phyloP scores from a whole-genome alignment of 306 rosid genomes.

The Adenanthera pavonina region DNA sequence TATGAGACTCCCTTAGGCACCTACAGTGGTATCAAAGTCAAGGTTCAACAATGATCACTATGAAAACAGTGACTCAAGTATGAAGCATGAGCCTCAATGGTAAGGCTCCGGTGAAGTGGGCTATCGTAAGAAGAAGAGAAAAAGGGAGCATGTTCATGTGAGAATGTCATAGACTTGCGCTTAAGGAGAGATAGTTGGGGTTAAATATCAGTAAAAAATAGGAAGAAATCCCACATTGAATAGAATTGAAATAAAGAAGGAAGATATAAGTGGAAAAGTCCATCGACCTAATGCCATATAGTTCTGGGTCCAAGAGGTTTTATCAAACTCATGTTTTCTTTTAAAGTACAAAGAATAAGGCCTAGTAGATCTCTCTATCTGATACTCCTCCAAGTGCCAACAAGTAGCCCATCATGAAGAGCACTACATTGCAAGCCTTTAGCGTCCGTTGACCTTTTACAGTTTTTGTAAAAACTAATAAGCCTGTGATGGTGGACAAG shows the following conservation, averaged over 20 bases:
- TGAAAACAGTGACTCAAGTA: background rate
- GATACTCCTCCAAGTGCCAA: background rate
- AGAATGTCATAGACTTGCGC: background rate
- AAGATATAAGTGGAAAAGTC: background rate
- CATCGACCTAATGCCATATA: background rate
- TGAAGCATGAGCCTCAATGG: background rate
- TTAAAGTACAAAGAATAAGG: background rate
- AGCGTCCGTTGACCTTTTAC: background rate
- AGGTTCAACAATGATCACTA: background rate
- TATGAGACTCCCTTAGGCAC: background rate
- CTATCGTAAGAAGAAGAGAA: background rate
- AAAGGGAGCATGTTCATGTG: background rate
- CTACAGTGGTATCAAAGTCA: background rate
- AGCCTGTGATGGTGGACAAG: too few species aligned
- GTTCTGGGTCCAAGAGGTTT: background rate
- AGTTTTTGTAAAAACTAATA: background rate
- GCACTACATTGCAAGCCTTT: conserved; percentile 2
- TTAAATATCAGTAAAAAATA: background rate
- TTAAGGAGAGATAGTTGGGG: background rate
- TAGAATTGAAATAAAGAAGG: too few species aligned
- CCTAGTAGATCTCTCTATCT: background rate
- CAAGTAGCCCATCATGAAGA: conserved; percentile 5
- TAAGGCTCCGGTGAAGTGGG: background rate
- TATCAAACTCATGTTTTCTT: background rate
- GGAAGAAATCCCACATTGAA: background rate